Percentiles rank a stretch among this genome's conserved stretches.
Conservation (phyloP, 2,329 filamentous ascomycete species). For the Cladosporium sp. region DNA sequence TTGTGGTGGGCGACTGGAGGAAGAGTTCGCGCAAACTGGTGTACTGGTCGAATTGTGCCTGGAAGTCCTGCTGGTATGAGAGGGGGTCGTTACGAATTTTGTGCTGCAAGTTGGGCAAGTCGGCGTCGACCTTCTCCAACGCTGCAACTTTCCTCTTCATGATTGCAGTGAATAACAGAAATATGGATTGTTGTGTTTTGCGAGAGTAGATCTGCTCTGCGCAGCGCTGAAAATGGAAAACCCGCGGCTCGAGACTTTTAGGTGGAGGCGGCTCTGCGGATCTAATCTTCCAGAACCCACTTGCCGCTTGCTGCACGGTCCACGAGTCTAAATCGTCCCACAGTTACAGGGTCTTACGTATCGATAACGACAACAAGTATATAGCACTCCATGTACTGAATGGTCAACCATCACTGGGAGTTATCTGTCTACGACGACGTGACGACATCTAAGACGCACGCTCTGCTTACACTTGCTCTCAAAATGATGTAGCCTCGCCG, state of each 20-base stretch:
- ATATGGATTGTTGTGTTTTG: neutral
- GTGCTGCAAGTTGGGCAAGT: conserved; percentile 84
- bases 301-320: neutral
- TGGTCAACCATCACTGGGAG: no score
- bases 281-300: no score
- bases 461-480: no score
- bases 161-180: neutral
- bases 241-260: conserved; percentile 7
- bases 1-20: conserved; percentile 72
- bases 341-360: no score
- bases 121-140: conserved; percentile 91
- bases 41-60: conserved; percentile 86
- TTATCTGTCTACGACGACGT: no score
- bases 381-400: no score
- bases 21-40: conserved; percentile 89
- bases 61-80: conserved; percentile 87
- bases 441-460: no score
- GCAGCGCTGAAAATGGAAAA: conserved; percentile 6
- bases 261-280: neutral
- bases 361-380: no score
- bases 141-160: conserved; percentile 86
- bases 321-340: neutral
- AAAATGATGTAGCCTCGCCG: no score
- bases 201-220: neutral
- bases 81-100: conserved; percentile 84